Base-by-base conservation (phyloP, 164 flowering plant species). In the Aristolochia contorta region DNA sequence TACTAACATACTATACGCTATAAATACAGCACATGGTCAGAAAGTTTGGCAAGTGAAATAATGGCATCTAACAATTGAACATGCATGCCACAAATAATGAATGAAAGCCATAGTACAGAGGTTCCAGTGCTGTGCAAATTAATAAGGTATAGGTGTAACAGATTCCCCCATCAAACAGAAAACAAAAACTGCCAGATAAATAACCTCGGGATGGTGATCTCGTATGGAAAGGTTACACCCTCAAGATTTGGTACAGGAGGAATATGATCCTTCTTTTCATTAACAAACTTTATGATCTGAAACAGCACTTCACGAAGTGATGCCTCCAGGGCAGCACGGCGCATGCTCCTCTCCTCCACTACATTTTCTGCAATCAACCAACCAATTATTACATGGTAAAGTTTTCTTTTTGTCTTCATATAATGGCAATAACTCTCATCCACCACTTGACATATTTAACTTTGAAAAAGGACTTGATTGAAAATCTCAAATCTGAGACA, bases 231-330 rank as follows among this genome's bases (percentile, higher is more conserved):
- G 23, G 86, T 71, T 57, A 84, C 80, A 22, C 90, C 83, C 66
- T 90, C 97, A 12, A 58, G 74, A 61, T 61, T 83, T 59, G 87
- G 82, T 60, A 93, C 79, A 51, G 96, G 74, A 27, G 99, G 99
- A 63, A 94, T 79, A 56, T 94, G 95, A 71, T 94, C 99, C 77
- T 83, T 94, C 65, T 91, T 94, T 69, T 94, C 99, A 75, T 90
- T 86, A 69, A 91, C 99, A 83, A 90, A 86, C 68, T 79, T 88
- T 66, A 91, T 88, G 55, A 91, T 86, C 64, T 94, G 96, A 76
- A 88, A 91, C 69, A 94, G 58, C 52, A 85, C 95, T 56, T 91
- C 97, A 21, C 82, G 91, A 25, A 93, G 82, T 62, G 95, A 79
- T 58, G 81, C 74, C 76, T 94, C 99, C 58, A 90, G 76, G 62